These are phyloP conservation scores for Diplocarpon rosae DNA, from an alignment of 2,329 filamentous ascomycete genomes.

Conservation along the genomic window DNA sequence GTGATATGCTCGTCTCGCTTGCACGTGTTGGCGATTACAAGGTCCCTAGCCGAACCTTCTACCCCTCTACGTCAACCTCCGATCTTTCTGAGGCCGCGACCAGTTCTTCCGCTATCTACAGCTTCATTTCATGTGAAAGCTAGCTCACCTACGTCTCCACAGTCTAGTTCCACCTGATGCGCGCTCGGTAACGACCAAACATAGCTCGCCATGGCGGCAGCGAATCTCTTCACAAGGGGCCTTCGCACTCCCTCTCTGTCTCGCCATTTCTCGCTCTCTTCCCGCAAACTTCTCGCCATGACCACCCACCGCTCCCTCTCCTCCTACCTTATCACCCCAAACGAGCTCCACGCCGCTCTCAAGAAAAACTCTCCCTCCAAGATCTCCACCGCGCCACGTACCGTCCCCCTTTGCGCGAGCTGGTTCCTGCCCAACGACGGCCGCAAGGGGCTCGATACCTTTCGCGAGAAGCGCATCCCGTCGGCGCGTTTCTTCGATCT, in stretches of 20 bases:
- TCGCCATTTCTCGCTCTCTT: conserved; percentile 9
- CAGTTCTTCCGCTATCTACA: background rate
- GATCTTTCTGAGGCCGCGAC: too few species aligned
- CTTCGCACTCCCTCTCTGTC: conserved; percentile 9
- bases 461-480: conserved; percentile 74
- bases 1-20: background rate
- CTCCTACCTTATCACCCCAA: conserved; percentile 77
- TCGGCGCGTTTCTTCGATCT: conserved; percentile 92
- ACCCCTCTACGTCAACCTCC: too few species aligned
- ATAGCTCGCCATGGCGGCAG: conserved; percentile 24
- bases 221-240: conserved; percentile 10
- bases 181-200: conserved; percentile 12
- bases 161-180: conserved; percentile 9
- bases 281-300: conserved; percentile 23
- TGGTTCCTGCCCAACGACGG: conserved; percentile 96
- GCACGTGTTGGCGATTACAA: conserved; percentile 11
- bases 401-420: conserved; percentile 80
- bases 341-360: conserved; percentile 70
- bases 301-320: conserved; percentile 46
- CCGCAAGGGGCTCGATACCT: conserved; percentile 70
- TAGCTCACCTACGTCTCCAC: background rate
- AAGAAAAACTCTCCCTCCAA: conserved; percentile 70
- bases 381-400: conserved; percentile 70
- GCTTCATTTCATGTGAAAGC: background rate
- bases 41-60: background rate